These are phyloP conservation scores for Picochlorum costavermella DNA, from an alignment of 139 green algal species.

Conservation along the genomic window DNA sequence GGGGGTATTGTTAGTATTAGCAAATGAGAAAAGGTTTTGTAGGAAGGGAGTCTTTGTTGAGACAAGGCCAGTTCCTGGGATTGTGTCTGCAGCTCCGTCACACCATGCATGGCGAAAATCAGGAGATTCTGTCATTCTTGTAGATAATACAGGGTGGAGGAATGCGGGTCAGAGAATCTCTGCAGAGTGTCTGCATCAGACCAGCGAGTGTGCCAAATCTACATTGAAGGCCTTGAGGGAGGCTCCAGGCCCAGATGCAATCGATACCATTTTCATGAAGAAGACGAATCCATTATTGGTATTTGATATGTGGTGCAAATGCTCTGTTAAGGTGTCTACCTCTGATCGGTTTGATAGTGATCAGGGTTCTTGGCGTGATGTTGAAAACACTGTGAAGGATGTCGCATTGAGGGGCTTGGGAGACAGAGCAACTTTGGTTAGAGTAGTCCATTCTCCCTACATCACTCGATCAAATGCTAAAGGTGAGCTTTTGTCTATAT, in stretches of 20 bases:
- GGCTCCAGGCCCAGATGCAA: slow-evolving; percentile 38
- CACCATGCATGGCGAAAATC: slow-evolving; percentile 19
- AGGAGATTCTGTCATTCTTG: slow-evolving; percentile 35
- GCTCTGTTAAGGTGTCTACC: slow-evolving; percentile 5
- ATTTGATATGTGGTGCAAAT: slow-evolving; percentile 55
- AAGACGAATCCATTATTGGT: slow-evolving; percentile 7
- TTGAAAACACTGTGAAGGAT: not conserved
- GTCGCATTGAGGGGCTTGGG: not conserved
- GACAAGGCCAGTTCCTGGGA: not conserved
- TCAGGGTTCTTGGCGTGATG: not conserved
- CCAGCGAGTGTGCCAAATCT: slow-evolving; percentile 19
- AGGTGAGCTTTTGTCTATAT: not conserved
- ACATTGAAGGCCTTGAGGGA: slow-evolving; percentile 36
- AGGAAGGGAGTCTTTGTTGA: not conserved
- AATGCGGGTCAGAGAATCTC: slow-evolving; percentile 51
- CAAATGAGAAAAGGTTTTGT: slow-evolving; percentile 25
- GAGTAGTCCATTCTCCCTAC: slow-evolving; percentile 6
- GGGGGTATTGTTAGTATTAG: slow-evolving; percentile 36
- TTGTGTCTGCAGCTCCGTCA: slow-evolving; percentile 21
- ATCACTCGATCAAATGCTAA: slow-evolving; percentile 1
- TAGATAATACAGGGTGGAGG: slow-evolving; percentile 52
- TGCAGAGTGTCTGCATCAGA: slow-evolving; percentile 24
- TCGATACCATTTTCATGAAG: slow-evolving; percentile 38
- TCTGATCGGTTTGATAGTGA: not conserved
- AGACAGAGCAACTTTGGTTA: not conserved